These are phyloP conservation scores for Tetracladium marchalianum DNA, from an alignment of 495 filamentous ascomycete species.

Conservation along the genomic window DNA sequence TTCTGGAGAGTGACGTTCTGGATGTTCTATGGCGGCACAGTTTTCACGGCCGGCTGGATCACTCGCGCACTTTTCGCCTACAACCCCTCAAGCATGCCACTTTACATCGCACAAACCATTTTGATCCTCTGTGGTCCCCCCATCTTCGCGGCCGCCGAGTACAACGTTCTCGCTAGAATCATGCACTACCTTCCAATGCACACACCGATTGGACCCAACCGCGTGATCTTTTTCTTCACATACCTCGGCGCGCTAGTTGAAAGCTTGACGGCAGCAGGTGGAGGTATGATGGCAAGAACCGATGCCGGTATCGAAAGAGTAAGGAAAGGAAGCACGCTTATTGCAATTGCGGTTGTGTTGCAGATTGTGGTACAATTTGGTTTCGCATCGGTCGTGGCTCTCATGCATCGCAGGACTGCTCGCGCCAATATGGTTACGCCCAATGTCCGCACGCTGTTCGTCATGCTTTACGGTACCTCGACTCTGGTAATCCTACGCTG, in stretches of 20 bases:
- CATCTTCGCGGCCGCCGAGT: constrained; percentile 40
- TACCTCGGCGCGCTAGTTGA: constrained; percentile 29
- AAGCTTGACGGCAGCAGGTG: constrained; percentile 28
- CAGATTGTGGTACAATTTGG: constrained; percentile 50
- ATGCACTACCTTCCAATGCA: constrained; percentile 21
- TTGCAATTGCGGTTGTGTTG: constrained; percentile 54
- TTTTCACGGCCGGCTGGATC: constrained; percentile 35
- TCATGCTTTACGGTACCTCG: constrained; percentile 32
- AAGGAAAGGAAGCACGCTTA: constrained; percentile 41
- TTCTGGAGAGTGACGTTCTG: constrained; percentile 36
- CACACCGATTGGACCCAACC: constrained; percentile 30
- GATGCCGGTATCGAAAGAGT: constrained; percentile 26
- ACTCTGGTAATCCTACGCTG: constrained; percentile 28
- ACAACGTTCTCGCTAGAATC: constrained; percentile 40
- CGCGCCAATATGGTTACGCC: constrained; percentile 17
- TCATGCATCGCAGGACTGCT: constrained; percentile 24
- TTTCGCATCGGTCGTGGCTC: constrained; percentile 45
- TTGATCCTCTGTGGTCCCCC: constrained; percentile 38
- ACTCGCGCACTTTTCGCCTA: constrained; percentile 26
- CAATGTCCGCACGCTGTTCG: constrained; percentile 27
- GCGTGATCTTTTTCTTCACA: constrained; percentile 27
- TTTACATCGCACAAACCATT: constrained; percentile 36
- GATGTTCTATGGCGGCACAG: constrained; percentile 29
- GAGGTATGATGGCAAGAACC: constrained; percentile 41
- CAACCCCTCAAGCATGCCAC: constrained; percentile 24